Evolutionary conservation across 2,329 filamentous ascomycete species (phyloP).

Genomic region (Fusarium anguioides): DNA sequence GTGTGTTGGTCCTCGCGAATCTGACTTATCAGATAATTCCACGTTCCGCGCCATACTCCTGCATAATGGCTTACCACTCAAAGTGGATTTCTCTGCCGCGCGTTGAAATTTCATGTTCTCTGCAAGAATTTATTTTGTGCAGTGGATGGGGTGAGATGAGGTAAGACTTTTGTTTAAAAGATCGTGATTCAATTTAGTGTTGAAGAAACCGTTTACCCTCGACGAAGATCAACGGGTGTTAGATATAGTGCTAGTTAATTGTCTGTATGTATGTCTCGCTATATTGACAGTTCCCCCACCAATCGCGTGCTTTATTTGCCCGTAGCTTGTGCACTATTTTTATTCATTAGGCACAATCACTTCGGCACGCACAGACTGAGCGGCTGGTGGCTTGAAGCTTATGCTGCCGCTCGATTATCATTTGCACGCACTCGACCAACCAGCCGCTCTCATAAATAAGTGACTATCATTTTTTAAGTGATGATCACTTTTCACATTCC

Average conservation of each 20-base stretch:
- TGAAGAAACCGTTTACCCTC: neutral
- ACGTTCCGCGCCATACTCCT: neutral
- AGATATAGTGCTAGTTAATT: neutral
- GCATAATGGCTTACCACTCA: neutral
- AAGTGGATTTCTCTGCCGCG: neutral
- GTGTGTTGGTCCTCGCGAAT: neutral
- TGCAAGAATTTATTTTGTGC: neutral
- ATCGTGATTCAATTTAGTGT: neutral
- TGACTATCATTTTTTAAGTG: no score
- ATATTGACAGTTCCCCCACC: neutral
- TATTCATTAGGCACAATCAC: neutral
- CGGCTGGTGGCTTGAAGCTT: no score
- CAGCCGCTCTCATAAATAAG: no score
- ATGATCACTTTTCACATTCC: slow-evolving; percentile 16
- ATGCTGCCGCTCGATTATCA: no score
- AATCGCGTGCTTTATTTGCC: neutral
- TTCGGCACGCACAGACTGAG: neutral
- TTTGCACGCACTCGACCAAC: no score
- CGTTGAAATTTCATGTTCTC: neutral
- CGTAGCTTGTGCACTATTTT: neutral
- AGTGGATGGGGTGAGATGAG: neutral
- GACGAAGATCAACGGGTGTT: neutral
- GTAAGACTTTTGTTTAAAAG: no score
- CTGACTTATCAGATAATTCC: slow-evolving; percentile 6
- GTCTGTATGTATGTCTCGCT: no score